phyloP scores from a whole-genome alignment of 345 rosid species.

The Dimocarpus longan region DNA sequence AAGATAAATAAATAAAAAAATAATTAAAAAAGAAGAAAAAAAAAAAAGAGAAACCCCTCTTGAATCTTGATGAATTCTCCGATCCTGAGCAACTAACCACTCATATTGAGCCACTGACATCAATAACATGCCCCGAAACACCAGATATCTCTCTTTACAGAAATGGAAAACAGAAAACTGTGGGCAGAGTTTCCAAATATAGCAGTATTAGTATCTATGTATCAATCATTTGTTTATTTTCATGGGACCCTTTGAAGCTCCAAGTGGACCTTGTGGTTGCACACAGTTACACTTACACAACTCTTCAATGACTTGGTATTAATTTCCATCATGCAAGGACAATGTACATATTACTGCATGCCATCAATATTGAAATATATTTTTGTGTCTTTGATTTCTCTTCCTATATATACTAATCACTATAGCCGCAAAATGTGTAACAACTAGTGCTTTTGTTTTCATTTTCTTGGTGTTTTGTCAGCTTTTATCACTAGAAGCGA shows the following conservation, averaged over 20 bases:
- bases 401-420: not conserved
- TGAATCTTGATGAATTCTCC: constrained; percentile 1
- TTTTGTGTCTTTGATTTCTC: not conserved
- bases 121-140: not conserved
- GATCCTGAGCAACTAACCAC: constrained; percentile 11
- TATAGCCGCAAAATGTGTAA: not conserved
- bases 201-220: not conserved
- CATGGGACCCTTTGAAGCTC: not conserved
- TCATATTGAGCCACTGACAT: constrained; percentile 11
- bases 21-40: not conserved
- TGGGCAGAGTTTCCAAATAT: constrained; percentile 10
- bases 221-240: not conserved
- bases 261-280: not conserved
- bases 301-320: not conserved
- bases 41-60: not conserved
- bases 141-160: not conserved
- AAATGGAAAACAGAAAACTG: not conserved
- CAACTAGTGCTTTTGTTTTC: no score
- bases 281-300: not conserved
- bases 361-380: no score
- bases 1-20: not conserved
- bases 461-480: not conserved
- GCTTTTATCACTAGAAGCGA: not conserved
- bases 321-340: not conserved
- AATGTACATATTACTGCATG: not conserved